phyloP scores from a whole-genome alignment of 345 rosid genomes.

The Melastoma malabathricum region DNA sequence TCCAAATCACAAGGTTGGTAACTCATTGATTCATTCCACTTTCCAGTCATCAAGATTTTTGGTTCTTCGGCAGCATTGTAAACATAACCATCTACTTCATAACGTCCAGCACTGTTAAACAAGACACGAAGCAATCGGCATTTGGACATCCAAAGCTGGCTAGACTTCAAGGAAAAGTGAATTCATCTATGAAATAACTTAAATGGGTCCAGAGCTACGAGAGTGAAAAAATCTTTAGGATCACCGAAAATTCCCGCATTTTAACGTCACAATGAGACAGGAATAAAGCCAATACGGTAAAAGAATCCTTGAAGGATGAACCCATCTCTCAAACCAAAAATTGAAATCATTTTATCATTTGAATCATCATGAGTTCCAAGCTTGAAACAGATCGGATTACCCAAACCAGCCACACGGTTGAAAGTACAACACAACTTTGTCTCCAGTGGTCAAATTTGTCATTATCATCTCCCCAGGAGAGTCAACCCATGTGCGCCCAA shows the following conservation, averaged over 20 bases:
- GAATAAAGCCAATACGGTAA: no score
- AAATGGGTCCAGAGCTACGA: no score
- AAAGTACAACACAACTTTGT: slow-evolving; percentile 61
- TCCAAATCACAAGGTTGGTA: slow-evolving; percentile 72
- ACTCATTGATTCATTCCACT: slow-evolving; percentile 68
- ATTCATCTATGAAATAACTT: no score
- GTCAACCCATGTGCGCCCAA: slow-evolving; percentile 75
- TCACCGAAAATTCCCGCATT: no score
- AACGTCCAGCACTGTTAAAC: slow-evolving; percentile 59
- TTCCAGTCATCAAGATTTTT: slow-evolving; percentile 70
- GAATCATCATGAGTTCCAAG: no score
- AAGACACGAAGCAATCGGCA: not conserved
- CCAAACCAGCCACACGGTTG: slow-evolving; percentile 90
- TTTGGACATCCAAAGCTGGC: no score
- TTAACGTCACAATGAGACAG: no score
- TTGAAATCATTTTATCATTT: no score
- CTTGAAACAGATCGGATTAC: slow-evolving; percentile 18
- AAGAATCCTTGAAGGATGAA: no score
- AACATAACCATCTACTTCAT: slow-evolving; percentile 78
- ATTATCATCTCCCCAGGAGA: slow-evolving; percentile 72
- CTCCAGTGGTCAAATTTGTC: slow-evolving; percentile 60
- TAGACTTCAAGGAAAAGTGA: no score
- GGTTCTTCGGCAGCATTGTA: slow-evolving; percentile 71
- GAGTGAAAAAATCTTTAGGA: no score
- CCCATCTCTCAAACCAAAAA: no score